Base-by-base conservation (phyloP, 768 basidiomycete genomes). In the Chiua virens region DNA sequence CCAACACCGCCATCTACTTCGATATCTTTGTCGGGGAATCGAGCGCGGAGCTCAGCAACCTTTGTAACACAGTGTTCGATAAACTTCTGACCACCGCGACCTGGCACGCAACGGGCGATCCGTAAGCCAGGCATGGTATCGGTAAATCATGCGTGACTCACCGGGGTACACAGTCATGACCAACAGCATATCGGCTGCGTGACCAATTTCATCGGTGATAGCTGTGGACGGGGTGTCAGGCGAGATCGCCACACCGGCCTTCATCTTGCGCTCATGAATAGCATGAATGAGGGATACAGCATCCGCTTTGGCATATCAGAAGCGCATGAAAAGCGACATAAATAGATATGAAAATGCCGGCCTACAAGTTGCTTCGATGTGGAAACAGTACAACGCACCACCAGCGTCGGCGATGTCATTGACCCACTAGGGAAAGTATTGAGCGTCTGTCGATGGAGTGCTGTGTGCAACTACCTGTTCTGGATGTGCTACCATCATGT, bases 1-100 rank as follows among this genome's bases (percentile, higher is more conserved):
- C 93, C 89, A n/a, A 99, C 89, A 35, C 97, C 97, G 28, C 97
- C 97, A 67, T 99, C 97, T 45, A 99, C 97, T 71, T 99, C 92
- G 53, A 99, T 98, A 65, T 98, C 92, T 70, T 91, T 97, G 50
- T 87, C 76, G 6, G 95, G 95, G 75, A 97, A 98, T 23, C 94
- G 83, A 32, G 78, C 75, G 15, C 97, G 87, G 50, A 98, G 83
- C 65, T 97, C 92, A 21, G 86, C 73, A 15, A 98, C 93, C 74
- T 99, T 98, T 57, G 89, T 85, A 23, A 98, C 83, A 65, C 95
- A 98, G 59, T 89, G 81, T 9, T 92, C 87, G 60, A 98, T 74
- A 71, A 99, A 98, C 70, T 96, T 98, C 68, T 99, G 97, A 4
- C 97, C 97, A 27, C 97, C 97, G 7, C 84, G 84, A 35, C 96